Base-by-base conservation (phyloP, 345 rosid genomes). In the Eucalyptus globulus region DNA sequence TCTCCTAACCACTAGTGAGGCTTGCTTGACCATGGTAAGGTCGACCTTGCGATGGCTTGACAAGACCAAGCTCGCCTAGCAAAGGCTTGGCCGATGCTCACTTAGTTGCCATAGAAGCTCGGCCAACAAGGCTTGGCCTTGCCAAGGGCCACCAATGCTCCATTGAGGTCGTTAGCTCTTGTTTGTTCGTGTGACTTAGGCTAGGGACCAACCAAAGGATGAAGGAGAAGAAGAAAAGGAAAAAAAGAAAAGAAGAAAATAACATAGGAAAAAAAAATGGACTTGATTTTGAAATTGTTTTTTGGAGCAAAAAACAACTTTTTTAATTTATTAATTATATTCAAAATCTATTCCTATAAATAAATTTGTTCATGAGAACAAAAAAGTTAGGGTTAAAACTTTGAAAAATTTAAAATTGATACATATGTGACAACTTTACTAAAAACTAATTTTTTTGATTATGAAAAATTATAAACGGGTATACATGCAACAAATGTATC, bases 101-200 rank as follows among this genome's bases (percentile, higher is more conserved):
- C 24, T 1, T 53, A 53, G 56, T 7, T 0, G 0, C 0, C 0
- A 1, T 53, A 53, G 22, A 53, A 9, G 56, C 10, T 53, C 4
- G 9, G 0, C 9, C 2, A 0, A 51, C 1, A 4, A 51, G 54
- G 54, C 54, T 51, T 51, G 21, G 54, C 54, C 54, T 0, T 0
- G 10, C 24, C 53, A 15, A 50, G 21, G 19, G 1, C 7, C 8
- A 0, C 21, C 56, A 53, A 19, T 53, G 11, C 58, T 53, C 58
- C 58, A 53, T 8, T 1, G 1, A 53, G 24, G 58, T 53, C 0
- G 0, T 53, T 53, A 53, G 24, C 9, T 0, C 24, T 53, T 53
- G 24, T 53, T 0, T 0, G 1, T 53, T 0, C 1, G 11, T 0
- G 0, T 3, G 2, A 5, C 2, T 1, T 0, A 53, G 11, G 58